Conservation (phyloP, 441 rosid genomes). For the Erysimum cheiri region DNA sequence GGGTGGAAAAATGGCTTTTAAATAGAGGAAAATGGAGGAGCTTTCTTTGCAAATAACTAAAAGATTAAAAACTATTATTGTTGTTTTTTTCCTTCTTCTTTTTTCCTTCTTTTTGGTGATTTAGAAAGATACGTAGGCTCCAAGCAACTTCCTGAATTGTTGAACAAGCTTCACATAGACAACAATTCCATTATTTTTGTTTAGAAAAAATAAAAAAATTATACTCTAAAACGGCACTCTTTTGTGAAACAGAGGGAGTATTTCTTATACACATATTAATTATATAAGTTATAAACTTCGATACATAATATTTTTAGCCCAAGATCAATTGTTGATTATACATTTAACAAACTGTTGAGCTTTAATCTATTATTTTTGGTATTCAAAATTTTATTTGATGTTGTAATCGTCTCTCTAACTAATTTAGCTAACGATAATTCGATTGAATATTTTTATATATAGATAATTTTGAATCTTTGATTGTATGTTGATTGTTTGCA, state of each 20-base stretch:
- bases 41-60: constrained; percentile 58
- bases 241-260: too few relatives aligned
- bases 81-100: constrained; percentile 3
- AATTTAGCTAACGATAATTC: not conserved
- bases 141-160: constrained; percentile 61
- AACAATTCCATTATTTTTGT: not conserved
- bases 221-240: too few relatives aligned
- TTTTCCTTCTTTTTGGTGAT: constrained; percentile 35
- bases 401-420: not conserved
- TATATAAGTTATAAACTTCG: not conserved
- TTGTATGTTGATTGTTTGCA: constrained; percentile 19
- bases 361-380: too few relatives aligned
- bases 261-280: not conserved
- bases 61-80: not conserved
- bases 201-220: too few relatives aligned
- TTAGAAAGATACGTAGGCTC: constrained; percentile 65
- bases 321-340: not conserved
- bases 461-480: not conserved
- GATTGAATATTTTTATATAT: not conserved
- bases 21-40: constrained; percentile 47
- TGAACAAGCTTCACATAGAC: constrained; percentile 52
- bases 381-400: not conserved
- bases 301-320: not conserved
- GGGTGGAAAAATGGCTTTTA: constrained; percentile 35
- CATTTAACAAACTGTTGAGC: not conserved